phyloP scores from a whole-genome alignment of 495 filamentous ascomycete genomes.

The Chaetomium cochliodes region DNA sequence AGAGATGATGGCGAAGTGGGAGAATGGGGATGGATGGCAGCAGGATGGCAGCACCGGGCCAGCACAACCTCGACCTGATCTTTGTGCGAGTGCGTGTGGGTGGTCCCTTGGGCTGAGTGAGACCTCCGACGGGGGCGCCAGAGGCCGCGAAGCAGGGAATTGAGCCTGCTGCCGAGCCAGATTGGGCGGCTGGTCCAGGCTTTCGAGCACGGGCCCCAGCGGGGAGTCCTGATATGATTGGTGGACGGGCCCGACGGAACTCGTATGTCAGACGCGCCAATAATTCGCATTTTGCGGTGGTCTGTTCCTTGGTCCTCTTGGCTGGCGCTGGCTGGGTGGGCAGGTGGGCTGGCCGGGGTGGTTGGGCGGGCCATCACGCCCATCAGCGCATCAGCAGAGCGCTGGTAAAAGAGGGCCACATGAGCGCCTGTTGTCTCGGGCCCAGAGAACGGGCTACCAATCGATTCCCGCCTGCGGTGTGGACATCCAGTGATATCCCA shows the following conservation, averaged over 20 bases:
- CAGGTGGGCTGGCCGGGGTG: too few relatives aligned
- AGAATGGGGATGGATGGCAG: not conserved
- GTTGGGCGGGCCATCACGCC: not conserved
- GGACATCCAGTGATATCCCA: not conserved
- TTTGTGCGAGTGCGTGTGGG: not conserved
- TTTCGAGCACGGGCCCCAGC: slow-evolving; percentile 4
- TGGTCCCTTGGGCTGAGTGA: slow-evolving; percentile 5
- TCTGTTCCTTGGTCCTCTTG: not conserved
- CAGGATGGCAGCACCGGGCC: slow-evolving; percentile 3
- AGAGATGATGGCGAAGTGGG: slow-evolving; percentile 4
- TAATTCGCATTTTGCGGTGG: not conserved
- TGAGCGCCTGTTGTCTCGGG: not conserved
- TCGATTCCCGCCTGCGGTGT: not conserved
- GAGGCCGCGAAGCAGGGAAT: slow-evolving; percentile 11
- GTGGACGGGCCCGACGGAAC: not conserved
- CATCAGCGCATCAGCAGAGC: too few relatives aligned
- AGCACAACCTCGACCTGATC: not conserved
- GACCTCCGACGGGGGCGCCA: not conserved
- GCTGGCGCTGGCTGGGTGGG: too few relatives aligned
- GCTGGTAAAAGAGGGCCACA: not conserved
- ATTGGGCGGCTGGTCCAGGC: slow-evolving; percentile 6
- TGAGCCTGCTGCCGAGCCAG: slow-evolving; percentile 12
- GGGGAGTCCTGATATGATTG: not conserved
- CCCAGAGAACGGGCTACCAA: not conserved
- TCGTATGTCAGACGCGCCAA: slow-evolving; percentile 9